Evolutionary conservation across 78 protist genomes (phyloP), one percentile per base, ranked within the genome.

Genomic region (Acrasis kona): DNA sequence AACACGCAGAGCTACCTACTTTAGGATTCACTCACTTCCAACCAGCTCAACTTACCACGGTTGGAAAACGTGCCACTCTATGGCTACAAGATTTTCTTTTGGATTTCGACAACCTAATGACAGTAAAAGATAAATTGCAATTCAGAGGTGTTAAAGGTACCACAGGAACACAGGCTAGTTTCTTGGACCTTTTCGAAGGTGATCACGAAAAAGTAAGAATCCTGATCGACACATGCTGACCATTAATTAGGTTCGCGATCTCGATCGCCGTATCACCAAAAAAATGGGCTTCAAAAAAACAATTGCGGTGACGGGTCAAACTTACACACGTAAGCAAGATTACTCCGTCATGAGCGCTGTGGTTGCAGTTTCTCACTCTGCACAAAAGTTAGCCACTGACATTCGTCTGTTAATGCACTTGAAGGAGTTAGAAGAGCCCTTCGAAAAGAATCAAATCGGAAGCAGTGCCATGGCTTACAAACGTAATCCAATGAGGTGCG

Each of bases 101-200:
- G 32, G 88, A 84, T 70, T 8, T 74, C 10, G 57, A 50, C 39
- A 31, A 84, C 65, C 39, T 84, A 10, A 72, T 8, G 42, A 3
- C 19, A 12, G 29, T 73, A 8, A 3, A 3, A 30, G 36, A 3
- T 41, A 37, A 39, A 9, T 37, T 85, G 12, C 80, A 70, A 10
- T 68, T 85, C 72, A 77, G 80, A 36, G 89, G 89, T 31, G 89
- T 80, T 58, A 85, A 85, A 76, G 89, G 89, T 36, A 85, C 89
- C 30, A 85, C 89, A 27, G 89, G 89, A 28, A 85, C 89, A 8
- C 89, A 85, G 81, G 89, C 89, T 0, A 34, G 69, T n/a, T 85
- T 74, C 65, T 37, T 85, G n/a, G 77, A 7, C 41, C 84, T 85
- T 8, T 80, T 85, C 61, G 39, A 75, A 41, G 75, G 75, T 2